Evolutionary conservation across 306 rosid genomes (phyloP).

Genomic region (Oxytropis ochrocephala): DNA sequence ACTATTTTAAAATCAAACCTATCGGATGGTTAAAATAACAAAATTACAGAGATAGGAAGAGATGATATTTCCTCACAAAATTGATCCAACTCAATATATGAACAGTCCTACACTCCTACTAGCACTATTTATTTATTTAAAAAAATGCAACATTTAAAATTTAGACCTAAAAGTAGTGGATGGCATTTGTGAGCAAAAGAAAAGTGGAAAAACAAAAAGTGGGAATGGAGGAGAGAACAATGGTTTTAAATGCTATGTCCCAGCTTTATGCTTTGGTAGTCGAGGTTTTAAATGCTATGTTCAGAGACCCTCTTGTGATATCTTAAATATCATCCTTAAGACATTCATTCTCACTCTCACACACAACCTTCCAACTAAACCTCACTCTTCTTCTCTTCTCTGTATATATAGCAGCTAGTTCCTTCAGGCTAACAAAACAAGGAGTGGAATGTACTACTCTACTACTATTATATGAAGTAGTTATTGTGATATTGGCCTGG

Average conservation of each 20-base stretch:
- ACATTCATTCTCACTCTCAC: constrained; percentile 34
- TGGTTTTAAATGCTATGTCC: constrained; percentile 56
- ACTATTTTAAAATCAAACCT: too few relatives aligned
- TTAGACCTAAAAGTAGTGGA: neutral
- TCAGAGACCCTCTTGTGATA: constrained; percentile 25
- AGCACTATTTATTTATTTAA: too few relatives aligned
- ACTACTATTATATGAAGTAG: constrained; percentile 29
- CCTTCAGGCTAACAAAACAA: neutral
- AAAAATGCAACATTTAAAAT: neutral
- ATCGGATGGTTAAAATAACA: too few relatives aligned
- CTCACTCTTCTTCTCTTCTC: neutral
- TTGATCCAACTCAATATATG: too few relatives aligned
- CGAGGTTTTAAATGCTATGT: constrained; percentile 54
- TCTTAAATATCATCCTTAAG: constrained; percentile 28
- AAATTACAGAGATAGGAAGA: too few relatives aligned
- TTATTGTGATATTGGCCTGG: constrained; percentile 73
- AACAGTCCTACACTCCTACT: too few relatives aligned
- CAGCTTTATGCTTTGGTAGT: constrained; percentile 61
- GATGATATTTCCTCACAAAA: too few relatives aligned
- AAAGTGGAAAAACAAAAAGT: neutral
- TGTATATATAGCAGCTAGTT: neutral
- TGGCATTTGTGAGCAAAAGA: neutral
- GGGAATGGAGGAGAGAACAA: constrained; percentile 30
- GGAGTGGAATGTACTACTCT: neutral
- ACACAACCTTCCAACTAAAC: constrained; percentile 22